phyloP scores from a whole-genome alignment of 805 yeast genomes.

The Pichia paraexigua region DNA sequence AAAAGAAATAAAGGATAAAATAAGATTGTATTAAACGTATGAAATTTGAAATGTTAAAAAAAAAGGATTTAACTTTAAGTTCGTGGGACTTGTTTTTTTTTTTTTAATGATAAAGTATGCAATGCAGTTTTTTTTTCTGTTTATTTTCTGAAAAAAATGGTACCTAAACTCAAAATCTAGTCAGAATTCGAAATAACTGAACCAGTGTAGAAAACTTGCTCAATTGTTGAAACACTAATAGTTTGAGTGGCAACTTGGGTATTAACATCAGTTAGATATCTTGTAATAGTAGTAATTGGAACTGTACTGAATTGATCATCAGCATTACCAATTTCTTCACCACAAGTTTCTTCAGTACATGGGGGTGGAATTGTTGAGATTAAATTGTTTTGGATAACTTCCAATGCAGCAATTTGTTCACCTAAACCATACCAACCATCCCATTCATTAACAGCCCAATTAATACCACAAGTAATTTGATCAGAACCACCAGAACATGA shows the following conservation, averaged over 20 bases:
- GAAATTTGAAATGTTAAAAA: background rate
- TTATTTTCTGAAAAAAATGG: background rate
- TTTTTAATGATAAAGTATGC: background rate
- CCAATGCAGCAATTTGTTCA: slow-evolving; percentile 71
- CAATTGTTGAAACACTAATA: background rate
- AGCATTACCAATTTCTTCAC: slow-evolving; percentile 3
- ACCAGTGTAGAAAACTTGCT: slow-evolving; percentile 2
- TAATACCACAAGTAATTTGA: slow-evolving; percentile 66
- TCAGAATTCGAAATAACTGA: background rate
- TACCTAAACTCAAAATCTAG: background rate
- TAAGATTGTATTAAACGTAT: background rate
- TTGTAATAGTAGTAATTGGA: slow-evolving; percentile 4
- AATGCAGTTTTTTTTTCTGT: background rate
- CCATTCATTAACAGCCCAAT: slow-evolving; percentile 53
- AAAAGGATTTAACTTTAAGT: background rate
- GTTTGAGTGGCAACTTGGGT: slow-evolving; percentile 3
- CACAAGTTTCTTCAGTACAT: slow-evolving; percentile 7
- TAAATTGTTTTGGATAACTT: slow-evolving; percentile 55
- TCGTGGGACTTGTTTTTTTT: background rate
- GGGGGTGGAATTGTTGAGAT: slow-evolving; percentile 5
- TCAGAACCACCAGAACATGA: slow-evolving; percentile 71
- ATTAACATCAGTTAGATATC: slow-evolving; percentile 1
- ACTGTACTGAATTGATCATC: background rate
- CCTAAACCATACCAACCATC: slow-evolving; percentile 69
- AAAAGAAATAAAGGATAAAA: background rate